phyloP scores from a whole-genome alignment of 1,284 basidiomycete genomes.

The Boletus chippewaensis region DNA sequence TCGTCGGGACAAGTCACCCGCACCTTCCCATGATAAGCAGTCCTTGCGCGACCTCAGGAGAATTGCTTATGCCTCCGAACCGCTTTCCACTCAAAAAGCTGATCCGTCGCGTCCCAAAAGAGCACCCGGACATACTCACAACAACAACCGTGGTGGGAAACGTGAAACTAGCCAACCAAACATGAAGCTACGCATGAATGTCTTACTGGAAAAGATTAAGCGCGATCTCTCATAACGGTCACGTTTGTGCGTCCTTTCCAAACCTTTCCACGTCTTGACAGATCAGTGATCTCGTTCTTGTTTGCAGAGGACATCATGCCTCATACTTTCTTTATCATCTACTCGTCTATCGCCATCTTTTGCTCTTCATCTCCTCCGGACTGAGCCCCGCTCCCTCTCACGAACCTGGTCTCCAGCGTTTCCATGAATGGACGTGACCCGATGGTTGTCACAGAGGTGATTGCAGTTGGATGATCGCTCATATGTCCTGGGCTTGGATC shows the following conservation, averaged over 20 bases:
- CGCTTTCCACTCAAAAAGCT: constrained; percentile 51
- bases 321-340: constrained; percentile 52
- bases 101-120: constrained; percentile 35
- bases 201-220: constrained; percentile 72
- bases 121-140: neutral
- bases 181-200: constrained; percentile 74
- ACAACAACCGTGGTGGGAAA: constrained; percentile 14
- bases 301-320: neutral
- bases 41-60: constrained; percentile 53
- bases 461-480: constrained; percentile 67
- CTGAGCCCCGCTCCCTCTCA: constrained; percentile 39
- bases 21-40: constrained; percentile 13
- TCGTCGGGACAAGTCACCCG: neutral
- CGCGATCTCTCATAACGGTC: constrained; percentile 37
- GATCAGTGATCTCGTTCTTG: neutral
- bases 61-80: constrained; percentile 54
- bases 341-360: constrained; percentile 43
- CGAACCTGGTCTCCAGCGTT: constrained; percentile 59
- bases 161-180: constrained; percentile 56
- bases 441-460: constrained; percentile 58
- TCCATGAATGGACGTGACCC: constrained; percentile 43
- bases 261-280: neutral
- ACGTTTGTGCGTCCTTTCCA: constrained; percentile 5
- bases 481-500: constrained; percentile 75
- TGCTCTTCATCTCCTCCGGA: constrained; percentile 23